A percentile compares a stretch with the other conserved stretches of the same genome.
phyloP scores from a whole-genome alignment of 192 early-diverging fungal genomes.

The Coemansia sp. region DNA sequence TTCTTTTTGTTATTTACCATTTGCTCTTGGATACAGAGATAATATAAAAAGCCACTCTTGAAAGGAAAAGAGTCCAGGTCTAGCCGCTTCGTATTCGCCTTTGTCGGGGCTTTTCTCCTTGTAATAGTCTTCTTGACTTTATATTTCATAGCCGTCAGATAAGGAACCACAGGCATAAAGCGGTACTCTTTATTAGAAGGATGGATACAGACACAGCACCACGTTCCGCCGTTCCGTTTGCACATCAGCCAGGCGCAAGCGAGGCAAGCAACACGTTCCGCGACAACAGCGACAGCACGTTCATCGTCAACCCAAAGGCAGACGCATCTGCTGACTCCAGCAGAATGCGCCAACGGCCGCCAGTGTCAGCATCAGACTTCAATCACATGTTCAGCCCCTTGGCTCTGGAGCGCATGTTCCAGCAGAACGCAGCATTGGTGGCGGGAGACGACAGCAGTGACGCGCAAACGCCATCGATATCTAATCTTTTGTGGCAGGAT shows the following conservation, averaged over 20 bases:
- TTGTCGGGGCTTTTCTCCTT: neutral
- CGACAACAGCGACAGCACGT: slow-evolving; percentile 27
- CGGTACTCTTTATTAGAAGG: too few relatives aligned
- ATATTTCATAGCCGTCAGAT: neutral
- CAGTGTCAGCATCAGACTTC: slow-evolving; percentile 34
- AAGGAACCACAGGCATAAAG: neutral
- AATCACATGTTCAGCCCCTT: slow-evolving; percentile 56
- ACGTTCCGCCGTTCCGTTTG: neutral
- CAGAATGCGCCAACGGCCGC: slow-evolving; percentile 20
- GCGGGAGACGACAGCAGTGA: slow-evolving; percentile 13
- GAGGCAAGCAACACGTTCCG: slow-evolving; percentile 7
- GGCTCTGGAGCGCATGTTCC: slow-evolving; percentile 45
- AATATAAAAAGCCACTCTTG: neutral
- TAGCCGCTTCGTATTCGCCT: slow-evolving; percentile 7
- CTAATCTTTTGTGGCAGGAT: slow-evolving; percentile 39
- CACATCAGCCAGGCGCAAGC: neutral
- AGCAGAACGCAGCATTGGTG: slow-evolving; percentile 10
- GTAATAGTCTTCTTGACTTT: neutral
- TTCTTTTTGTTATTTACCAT: slow-evolving; percentile 1
- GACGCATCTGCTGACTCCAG: slow-evolving; percentile 9
- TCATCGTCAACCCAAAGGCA: slow-evolving; percentile 30
- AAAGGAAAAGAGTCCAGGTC: neutral
- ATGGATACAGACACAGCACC: slow-evolving; percentile 4
- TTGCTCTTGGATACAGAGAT: neutral
- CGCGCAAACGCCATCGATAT: slow-evolving; percentile 22